Conservation (phyloP, 2,329 filamentous ascomycete species). For the Chalaropsis thielavioides region DNA sequence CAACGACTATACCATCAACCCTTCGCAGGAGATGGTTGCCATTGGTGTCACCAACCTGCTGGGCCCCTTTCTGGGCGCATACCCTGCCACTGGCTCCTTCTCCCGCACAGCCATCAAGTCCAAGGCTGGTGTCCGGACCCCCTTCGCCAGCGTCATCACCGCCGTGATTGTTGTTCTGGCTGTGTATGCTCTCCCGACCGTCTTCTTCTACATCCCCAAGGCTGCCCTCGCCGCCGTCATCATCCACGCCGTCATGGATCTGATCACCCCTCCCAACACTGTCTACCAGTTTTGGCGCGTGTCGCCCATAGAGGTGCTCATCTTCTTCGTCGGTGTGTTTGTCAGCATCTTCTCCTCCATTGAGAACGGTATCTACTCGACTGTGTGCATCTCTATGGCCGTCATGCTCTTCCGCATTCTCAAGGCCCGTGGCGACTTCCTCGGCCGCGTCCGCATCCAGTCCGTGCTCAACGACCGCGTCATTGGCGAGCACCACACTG, state of each 20-base stretch:
- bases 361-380: constrained; percentile 76
- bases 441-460: constrained; percentile 68
- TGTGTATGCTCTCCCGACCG: constrained; percentile 64
- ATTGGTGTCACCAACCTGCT: constrained; percentile 63
- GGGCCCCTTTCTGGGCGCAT: constrained; percentile 65
- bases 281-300: constrained; percentile 83
- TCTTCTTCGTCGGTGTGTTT: constrained; percentile 75
- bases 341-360: constrained; percentile 71
- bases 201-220: constrained; percentile 82
- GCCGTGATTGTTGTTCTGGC: constrained; percentile 68
- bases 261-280: constrained; percentile 69
- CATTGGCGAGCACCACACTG: constrained; percentile 43
- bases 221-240: constrained; percentile 67
- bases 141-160: constrained; percentile 73
- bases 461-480: constrained; percentile 67
- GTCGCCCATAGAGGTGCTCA: constrained; percentile 64
- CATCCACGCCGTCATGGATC: constrained; percentile 76
- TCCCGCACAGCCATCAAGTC: constrained; percentile 85
- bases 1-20: constrained; percentile 69
- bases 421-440: constrained; percentile 62
- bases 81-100: constrained; percentile 81
- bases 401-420: constrained; percentile 64
- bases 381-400: constrained; percentile 53
- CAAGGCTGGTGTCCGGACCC: constrained; percentile 81
- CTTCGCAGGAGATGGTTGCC: constrained; percentile 64